A percentile compares a stretch with the other conserved stretches of the same genome.
phyloP scores from a whole-genome alignment of 306 rosid species.

The Sechiopsis laciniata region DNA sequence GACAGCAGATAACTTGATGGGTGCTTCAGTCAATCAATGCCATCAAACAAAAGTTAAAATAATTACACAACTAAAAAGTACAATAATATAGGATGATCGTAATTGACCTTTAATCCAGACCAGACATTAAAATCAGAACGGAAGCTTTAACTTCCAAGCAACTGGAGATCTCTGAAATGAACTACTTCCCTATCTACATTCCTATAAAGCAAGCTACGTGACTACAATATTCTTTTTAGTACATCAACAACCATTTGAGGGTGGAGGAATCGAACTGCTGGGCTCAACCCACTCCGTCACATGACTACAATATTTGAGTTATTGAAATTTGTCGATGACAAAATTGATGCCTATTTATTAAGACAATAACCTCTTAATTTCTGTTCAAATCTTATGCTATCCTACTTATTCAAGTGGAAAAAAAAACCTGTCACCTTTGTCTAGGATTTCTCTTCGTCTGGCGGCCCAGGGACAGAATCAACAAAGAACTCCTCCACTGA shows the following conservation, averaged over 20 bases:
- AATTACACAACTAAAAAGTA: background rate
- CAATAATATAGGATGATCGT: background rate
- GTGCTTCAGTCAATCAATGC: background rate
- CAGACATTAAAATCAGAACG: background rate
- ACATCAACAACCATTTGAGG: too few species aligned
- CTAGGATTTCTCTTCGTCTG: slow-evolving; percentile 77
- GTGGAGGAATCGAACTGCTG: too few species aligned
- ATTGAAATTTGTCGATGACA: slow-evolving; percentile 1
- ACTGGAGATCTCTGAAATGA: slow-evolving; percentile 20
- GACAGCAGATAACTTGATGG: slow-evolving; percentile 1
- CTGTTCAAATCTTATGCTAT: slow-evolving; percentile 35
- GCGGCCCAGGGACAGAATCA: slow-evolving; percentile 74
- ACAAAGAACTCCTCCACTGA: slow-evolving; percentile 97
- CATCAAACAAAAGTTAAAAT: background rate
- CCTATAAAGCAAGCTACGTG: slow-evolving; percentile 38
- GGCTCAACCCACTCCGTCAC: background rate
- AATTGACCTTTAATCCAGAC: background rate
- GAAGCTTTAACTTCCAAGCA: slow-evolving; percentile 18
- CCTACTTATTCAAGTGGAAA: slow-evolving; percentile 34
- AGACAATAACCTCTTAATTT: slow-evolving; percentile 28
- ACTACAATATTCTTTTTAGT: slow-evolving; percentile 8
- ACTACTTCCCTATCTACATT: slow-evolving; percentile 29
- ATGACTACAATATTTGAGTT: slow-evolving; percentile 25
- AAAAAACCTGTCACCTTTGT: slow-evolving; percentile 33
- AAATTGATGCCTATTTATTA: slow-evolving; percentile 28